Percentiles rank a stretch among this genome's conserved stretches.
These are phyloP conservation scores for Auricularia cornea DNA, from an alignment of 768 basidiomycete genomes.

Conservation along the genomic window DNA sequence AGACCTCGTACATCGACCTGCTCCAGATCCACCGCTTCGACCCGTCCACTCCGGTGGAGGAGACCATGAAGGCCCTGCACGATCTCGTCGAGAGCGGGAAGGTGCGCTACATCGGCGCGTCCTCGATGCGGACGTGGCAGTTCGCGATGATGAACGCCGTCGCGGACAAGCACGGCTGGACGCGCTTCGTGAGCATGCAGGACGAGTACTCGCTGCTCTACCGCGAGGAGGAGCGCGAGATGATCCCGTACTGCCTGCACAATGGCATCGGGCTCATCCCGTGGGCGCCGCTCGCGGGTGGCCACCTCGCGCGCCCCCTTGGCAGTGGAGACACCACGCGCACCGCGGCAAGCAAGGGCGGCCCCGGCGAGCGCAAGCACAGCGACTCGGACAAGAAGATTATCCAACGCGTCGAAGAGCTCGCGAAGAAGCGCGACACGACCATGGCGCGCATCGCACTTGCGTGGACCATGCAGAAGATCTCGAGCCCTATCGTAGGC, in stretches of 20 bases:
- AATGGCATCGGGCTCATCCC: constrained; percentile 43
- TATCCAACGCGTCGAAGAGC: constrained; percentile 25
- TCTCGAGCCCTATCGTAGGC: constrained; percentile 38
- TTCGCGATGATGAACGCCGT: constrained; percentile 9
- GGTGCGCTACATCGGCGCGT: constrained; percentile 22
- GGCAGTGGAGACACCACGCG: constrained; percentile 5
- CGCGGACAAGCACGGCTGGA: constrained; percentile 14
- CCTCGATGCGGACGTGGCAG: constrained; percentile 15
- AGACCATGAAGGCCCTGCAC: constrained; percentile 30
- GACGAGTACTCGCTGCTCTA: constrained; percentile 26
- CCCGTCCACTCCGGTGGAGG: constrained; percentile 13
- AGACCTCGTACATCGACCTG: constrained; percentile 33
- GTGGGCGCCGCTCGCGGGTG: constrained; percentile 36
- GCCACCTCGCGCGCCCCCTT: constrained; percentile 26
- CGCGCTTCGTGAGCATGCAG: constrained; percentile 30
- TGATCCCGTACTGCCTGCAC: constrained; percentile 4
- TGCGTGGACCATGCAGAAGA: constrained; percentile 31
- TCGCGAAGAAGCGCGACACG: constrained; percentile 28
- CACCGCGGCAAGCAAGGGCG: not conserved
- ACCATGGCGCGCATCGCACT: constrained; percentile 38
- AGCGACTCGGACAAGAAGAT: constrained; percentile 5
- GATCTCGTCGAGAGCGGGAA: constrained; percentile 27
- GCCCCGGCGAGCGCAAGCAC: not conserved
- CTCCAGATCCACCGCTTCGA: constrained; percentile 28
- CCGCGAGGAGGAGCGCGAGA: constrained; percentile 23